phyloP scores from a whole-genome alignment of 2,329 filamentous ascomycete genomes.

The Huntiella savannae region DNA sequence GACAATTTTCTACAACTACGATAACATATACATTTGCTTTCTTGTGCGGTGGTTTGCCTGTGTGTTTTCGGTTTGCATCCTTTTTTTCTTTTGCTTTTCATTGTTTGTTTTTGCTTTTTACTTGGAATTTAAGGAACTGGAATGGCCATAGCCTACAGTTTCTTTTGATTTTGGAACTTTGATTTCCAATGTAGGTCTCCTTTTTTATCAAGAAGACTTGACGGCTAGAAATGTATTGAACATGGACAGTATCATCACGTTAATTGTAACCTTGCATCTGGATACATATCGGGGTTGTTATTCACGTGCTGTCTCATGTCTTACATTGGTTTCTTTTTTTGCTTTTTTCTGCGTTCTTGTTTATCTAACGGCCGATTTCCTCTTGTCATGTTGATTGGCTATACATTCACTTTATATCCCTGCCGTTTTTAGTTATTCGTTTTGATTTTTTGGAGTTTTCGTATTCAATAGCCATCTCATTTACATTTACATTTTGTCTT shows the following conservation, averaged over 20 bases:
- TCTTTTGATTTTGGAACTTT: neutral
- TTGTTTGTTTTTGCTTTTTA: neutral
- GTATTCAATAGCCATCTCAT: no score
- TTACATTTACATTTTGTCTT: no score
- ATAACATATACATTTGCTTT: neutral
- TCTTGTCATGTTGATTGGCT: constrained; percentile 8
- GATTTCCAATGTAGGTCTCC: no score
- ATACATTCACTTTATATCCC: constrained; percentile 11
- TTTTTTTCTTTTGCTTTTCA: neutral
- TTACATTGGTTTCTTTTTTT: constrained; percentile 4
- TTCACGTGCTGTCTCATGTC: neutral
- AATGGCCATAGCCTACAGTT: constrained; percentile 1
- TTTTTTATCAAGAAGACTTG: no score
- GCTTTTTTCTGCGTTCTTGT: constrained; percentile 3
- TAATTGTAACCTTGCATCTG: neutral
- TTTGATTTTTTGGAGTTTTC: neutral
- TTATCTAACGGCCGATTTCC: constrained; percentile 9
- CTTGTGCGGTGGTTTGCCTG: neutral
- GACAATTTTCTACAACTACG: constrained; percentile 2
- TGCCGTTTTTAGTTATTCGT: neutral
- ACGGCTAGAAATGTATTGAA: no score
- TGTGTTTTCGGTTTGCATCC: neutral
- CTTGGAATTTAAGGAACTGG: neutral
- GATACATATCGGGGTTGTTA: neutral
- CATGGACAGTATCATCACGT: no score